phyloP scores from a whole-genome alignment of 768 basidiomycete species.

The Kondoa malvinella region DNA sequence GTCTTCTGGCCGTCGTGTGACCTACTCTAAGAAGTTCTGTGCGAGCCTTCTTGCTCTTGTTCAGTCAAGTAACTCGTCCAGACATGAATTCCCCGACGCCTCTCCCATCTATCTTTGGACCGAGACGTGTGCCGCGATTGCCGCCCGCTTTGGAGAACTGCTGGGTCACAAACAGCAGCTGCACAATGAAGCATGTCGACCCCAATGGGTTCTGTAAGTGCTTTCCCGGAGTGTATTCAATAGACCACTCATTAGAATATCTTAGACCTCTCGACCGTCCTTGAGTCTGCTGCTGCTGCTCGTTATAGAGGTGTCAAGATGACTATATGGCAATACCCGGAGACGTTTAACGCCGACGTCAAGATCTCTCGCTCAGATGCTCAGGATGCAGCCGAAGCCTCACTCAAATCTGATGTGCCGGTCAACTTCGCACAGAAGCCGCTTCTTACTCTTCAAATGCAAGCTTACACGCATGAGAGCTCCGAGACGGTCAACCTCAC shows the following conservation, averaged over 20 bases:
- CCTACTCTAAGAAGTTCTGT: too few relatives aligned
- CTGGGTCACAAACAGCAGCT: not conserved
- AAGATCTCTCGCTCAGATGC: not conserved
- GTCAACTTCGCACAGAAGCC: not conserved
- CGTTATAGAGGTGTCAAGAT: not conserved
- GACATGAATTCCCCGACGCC: too few relatives aligned
- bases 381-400: not conserved
- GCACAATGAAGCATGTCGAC: not conserved
- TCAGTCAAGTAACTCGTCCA: too few relatives aligned
- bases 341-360: not conserved
- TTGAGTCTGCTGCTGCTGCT: not conserved
- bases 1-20: too few relatives aligned
- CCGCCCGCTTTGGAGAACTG: not conserved
- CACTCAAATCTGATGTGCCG: not conserved
- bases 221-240: not conserved
- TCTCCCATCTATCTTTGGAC: too few relatives aligned
- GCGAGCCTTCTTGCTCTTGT: too few relatives aligned
- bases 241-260: too few relatives aligned
- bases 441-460: not conserved
- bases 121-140: too few relatives aligned
- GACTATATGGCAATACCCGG: not conserved
- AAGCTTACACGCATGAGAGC: not conserved
- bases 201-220: not conserved
- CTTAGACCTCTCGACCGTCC: not conserved
- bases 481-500: not conserved